Base-by-base conservation (phyloP, 148 eudicot species). In the Silene uniflora region DNA sequence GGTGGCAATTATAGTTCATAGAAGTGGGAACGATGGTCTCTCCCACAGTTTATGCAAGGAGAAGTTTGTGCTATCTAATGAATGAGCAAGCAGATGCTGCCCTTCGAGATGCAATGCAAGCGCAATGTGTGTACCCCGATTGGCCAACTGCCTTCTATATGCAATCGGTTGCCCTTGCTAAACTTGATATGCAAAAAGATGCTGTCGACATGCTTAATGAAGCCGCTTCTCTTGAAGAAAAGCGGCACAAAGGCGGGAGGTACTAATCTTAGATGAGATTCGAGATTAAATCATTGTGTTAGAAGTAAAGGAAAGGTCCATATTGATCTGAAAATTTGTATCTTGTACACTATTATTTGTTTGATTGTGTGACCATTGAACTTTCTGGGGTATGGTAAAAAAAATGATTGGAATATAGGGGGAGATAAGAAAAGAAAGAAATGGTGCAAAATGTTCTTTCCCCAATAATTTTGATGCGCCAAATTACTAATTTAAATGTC, bases 141-240 rank as follows among this genome's bases (percentile, higher is more conserved):
- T 92, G 97, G 97, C 83, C 97, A 0, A 90, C 91, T 0, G 93
- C 97, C 21, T 92, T 92, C 76, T 92, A 92, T 77, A 88, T 92
- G 93, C 97, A 92, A 66, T 84, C 95, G 10, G 95, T 92, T 58
- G 97, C 97, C 67, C 90, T 92, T 18, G 88, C 90, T 10, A 92
- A 92, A 86, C 87, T 92, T 10, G 89, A 90, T 75, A 92, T 92
- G 97, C 89, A 92, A 74, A 83, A 90, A 80, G 97, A 92, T 73
- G 91, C 95, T 1, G 73, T 80, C 44, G 97, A 92, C 82, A 92
- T 92, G 97, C 83, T 92, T 63, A 87, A 83, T 25, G 97, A 92
- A 77, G 97, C 93, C 22, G 84, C 95, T 35, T 79, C 74, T 18
- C 91, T 90, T 18, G 97, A 92, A 85, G 95, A 90, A 75, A 92